Evolutionary conservation across 805 yeast genomes (phyloP).

Genomic region (Yarrowia bubula): DNA sequence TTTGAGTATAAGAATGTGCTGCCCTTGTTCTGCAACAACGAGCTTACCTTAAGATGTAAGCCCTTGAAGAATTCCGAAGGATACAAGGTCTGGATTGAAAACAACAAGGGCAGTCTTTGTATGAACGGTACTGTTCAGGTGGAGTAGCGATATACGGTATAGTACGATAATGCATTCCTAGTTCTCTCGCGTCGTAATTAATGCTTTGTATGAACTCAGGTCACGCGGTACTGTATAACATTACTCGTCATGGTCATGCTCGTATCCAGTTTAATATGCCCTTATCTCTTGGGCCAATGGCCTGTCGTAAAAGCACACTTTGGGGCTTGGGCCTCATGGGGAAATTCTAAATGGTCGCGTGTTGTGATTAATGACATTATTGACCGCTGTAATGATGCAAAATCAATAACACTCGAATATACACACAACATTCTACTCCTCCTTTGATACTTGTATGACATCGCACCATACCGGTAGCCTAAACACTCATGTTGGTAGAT

Average conservation of each 20-base stretch:
- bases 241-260: too few species aligned
- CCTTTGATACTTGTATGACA: too few species aligned
- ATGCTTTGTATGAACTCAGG: too few species aligned
- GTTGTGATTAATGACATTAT: too few species aligned
- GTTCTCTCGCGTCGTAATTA: too few species aligned
- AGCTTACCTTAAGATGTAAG: slow-evolving; percentile 33
- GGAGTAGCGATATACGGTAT: too few species aligned
- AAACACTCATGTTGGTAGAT: too few species aligned
- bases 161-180: not conserved
- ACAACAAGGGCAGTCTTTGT: slow-evolving; percentile 31
- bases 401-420: too few species aligned
- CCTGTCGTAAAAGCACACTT: not conserved
- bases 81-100: slow-evolving; percentile 36
- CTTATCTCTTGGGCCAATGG: not conserved
- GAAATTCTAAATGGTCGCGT: not conserved
- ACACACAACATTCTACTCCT: too few species aligned
- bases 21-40: slow-evolving; percentile 50
- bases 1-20: slow-evolving; percentile 51
- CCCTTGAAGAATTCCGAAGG: slow-evolving; percentile 37
- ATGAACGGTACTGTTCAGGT: slow-evolving; percentile 34
- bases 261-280: not conserved
- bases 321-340: not conserved
- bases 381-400: too few species aligned
- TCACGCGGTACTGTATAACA: too few species aligned
- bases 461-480: too few species aligned